Base-by-base conservation (phyloP, 345 rosid genomes). In the Murraya paniculata region DNA sequence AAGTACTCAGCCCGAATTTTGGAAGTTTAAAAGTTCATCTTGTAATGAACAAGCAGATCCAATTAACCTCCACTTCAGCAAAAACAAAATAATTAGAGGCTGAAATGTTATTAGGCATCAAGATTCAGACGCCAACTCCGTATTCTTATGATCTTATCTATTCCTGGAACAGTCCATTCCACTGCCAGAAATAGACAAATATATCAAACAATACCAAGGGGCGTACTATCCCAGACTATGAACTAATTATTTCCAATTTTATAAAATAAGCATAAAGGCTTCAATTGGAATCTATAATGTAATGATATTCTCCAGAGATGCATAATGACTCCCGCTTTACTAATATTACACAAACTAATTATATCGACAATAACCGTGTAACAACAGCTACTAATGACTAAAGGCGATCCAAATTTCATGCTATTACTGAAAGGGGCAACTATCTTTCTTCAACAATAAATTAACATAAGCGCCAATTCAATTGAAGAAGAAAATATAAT, bases 41-140 rank as follows among this genome's bases (percentile, higher is more conserved):
- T 24, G 6, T 35, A 64, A 30, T 38, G 21, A 70, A 31, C 19
- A 25, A 39, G 50, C 3, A 45, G 59, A 62, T 76, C 72, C n/a
- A 19, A 60, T 69, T 19, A 38, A 73, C 68, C 68, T 64, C 76
- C 39, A 77, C 56, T 4, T 35, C 50, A 68, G 56, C 36, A 22
- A 9, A 70, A 60, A 9, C 30, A 53, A 58, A 50, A 28, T 21
- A 10, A 45, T 75, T 45, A 35, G 59, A 66, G 38, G 75, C 77
- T 79, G 77, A 79, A 79, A 82, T 74, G 45, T 56, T 30, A 74
- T 6, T 60, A 57, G 38, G 77, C 65, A 77, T 77, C 53, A 50
- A 65, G 77, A 45, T 13, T 45, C 50, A 45, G 50, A 48, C 64
- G n/a, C 77, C 80, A 75, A 25, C 67, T 21, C 36, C 33, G 72